Evolutionary conservation across 2,329 filamentous ascomycete species (phyloP).

Genomic region (Paraphoma sp.): DNA sequence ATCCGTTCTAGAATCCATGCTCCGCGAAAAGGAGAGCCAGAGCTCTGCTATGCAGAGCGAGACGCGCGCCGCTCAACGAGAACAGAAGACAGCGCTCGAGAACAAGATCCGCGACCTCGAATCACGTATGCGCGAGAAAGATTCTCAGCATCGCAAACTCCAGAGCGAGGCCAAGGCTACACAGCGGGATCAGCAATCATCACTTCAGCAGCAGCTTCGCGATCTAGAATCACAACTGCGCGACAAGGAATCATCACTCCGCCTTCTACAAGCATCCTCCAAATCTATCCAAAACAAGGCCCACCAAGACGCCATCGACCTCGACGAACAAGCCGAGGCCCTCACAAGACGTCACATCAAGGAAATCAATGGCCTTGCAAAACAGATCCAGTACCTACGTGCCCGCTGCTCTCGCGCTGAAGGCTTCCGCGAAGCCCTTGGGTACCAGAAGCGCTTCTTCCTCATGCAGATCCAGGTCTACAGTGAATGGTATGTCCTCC

Average conservation of each 20-base stretch:
- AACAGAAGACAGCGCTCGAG: conserved; percentile 47
- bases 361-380: conserved; percentile 80
- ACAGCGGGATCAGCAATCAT: conserved; percentile 50
- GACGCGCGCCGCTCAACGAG: conserved; percentile 65
- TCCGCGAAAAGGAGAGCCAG: conserved; percentile 47
- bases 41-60: conserved; percentile 24
- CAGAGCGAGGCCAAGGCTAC: conserved; percentile 34
- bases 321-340: conserved; percentile 60
- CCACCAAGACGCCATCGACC: conserved; percentile 36
- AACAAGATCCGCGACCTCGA: conserved; percentile 58
- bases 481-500: conserved; percentile 79
- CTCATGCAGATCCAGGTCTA: conserved; percentile 80
- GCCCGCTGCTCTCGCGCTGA: conserved; percentile 82
- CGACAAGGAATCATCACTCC: conserved; percentile 35
- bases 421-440: conserved; percentile 77
- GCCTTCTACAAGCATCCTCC: conserved; percentile 33
- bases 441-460: conserved; percentile 87
- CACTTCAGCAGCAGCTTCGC: conserved; percentile 59
- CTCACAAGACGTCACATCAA: conserved; percentile 74
- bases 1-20: conserved; percentile 43
- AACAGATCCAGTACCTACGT: conserved; percentile 91
- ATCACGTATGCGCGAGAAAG: conserved; percentile 37
- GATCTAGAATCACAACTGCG: conserved; percentile 29
- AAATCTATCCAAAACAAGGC: conserved; percentile 38
- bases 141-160: conserved; percentile 34